Evolutionary conservation across 139 green algal species (phyloP).

Genomic region (Haematococcus sp.): DNA sequence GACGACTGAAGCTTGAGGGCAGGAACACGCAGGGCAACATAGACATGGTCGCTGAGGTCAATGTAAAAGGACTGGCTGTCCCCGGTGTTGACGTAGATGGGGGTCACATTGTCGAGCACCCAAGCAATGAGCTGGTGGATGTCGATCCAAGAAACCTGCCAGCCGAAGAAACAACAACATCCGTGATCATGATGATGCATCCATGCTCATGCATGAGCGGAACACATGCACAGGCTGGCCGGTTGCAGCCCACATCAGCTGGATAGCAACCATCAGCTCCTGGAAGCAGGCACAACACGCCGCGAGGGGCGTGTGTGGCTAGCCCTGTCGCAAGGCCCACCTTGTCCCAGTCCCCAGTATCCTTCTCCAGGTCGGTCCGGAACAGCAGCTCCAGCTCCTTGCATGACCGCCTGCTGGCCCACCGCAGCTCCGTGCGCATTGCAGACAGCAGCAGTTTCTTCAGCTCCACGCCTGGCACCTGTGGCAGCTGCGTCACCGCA

Average conservation of each 20-base stretch:
- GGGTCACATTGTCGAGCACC: conserved; percentile 16
- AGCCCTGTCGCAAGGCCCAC: too few relatives aligned
- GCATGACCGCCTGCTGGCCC: conserved; percentile 4
- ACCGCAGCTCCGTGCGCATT: conserved; percentile 19
- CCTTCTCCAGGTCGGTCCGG: conserved; percentile 12
- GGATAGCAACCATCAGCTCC: too few relatives aligned
- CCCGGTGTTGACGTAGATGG: conserved; percentile 12
- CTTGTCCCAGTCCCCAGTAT: conserved; percentile 16
- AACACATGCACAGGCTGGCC: too few relatives aligned
- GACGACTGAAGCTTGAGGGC: conserved; percentile 42
- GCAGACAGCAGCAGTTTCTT: conserved; percentile 17
- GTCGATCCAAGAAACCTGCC: conserved; percentile 26
- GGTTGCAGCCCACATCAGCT: too few relatives aligned
- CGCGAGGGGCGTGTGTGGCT: too few relatives aligned
- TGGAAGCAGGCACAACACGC: not conserved
- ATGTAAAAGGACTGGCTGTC: conserved; percentile 48
- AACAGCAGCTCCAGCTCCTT: conserved; percentile 26
- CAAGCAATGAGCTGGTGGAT: conserved; percentile 16
- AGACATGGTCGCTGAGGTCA: conserved; percentile 55
- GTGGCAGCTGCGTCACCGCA: not conserved
- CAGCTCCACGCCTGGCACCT: not conserved
- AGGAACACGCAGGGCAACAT: conserved; percentile 55
- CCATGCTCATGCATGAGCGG: too few relatives aligned
- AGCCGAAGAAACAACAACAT: too few relatives aligned
- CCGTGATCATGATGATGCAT: too few relatives aligned